Evolutionary conservation across 148 eudicot species (phyloP), one percentile per base, ranked within the genome.

Genomic region (Chenopodium album): DNA sequence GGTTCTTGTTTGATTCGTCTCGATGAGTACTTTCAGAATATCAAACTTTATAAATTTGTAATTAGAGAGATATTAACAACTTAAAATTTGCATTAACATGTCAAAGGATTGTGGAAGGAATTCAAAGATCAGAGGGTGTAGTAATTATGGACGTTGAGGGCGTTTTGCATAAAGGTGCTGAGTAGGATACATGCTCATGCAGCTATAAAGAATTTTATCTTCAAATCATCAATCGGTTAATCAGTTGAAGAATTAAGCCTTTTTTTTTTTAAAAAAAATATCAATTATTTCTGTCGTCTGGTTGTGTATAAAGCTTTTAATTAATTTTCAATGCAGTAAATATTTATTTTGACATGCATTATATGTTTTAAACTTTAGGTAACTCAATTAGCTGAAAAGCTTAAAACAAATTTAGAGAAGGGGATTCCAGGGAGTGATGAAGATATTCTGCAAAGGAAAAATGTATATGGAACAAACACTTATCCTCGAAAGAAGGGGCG

Each of bases 401-500:
- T 95, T 22, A 90, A 88, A 69, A 87, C 97, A 70, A 81, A 85
- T 80, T 9, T 85, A 34, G 99, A 92, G n/a, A 93, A 85, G 86
- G 99, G 99, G 37, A 86, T 94, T 22, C 19, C 77, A 60, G 99
- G 91, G 13, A 87, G 86, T 78, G 97, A 93, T 77, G 85, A 85
- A 29, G 94, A 94, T 71, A 1, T 90, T 48, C 77, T 85, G 79
- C 84, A 88, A 74, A 82, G 97, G 68, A 94, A 85, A 82, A 87
- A 85, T 79, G 85, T 87, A 23, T 95, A 88, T 86, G 99, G 99
- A 77, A 84, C 99, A 73, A 95, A 95, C 80, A 95, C 99, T 66
- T 95, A 95, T 88, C 99, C 98, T 78, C 85, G 86, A 73, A 94
- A 92, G 86, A 92, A 94, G 83, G 94, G 94, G 75, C 88, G 92